Base-by-base conservation (phyloP, 2,329 filamentous ascomycete species). In the Penicillium fuscoglaucum region DNA sequence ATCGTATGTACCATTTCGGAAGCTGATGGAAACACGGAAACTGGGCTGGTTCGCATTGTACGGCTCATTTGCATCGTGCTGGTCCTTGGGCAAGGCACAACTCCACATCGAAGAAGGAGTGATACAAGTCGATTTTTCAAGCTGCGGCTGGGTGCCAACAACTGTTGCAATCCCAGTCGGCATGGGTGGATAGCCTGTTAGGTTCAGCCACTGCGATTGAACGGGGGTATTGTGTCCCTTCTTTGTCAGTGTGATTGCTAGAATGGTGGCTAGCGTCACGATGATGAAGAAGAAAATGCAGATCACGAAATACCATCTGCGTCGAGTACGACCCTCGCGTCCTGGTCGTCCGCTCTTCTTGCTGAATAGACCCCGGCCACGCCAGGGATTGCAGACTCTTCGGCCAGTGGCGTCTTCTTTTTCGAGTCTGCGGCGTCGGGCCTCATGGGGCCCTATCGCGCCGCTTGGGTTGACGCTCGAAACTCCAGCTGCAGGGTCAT, bases 101-200 rank as follows among this genome's bases (percentile, higher is more conserved):
- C 89, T 96, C 93, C 93, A 98, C 55, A 95, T 74, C 0, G 89
- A 90, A 4, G 85, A 80, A 0, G 89, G 89, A 8, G 82, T 79
- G 4, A 93, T 86, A 66, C 93, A 98, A 7, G 84, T 85, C 24
- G 84, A 84, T 54, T 85, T 83, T n/a, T 84, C 78, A 2, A 82
- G 77, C 0, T 83, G 83, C 50, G 89, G 86, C 65, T 90, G 84
- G 0, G 91, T 86, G 6, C 88, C 89, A 17, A 90, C 84, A 17
- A 97, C 83, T 0, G 91, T 96, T 60, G 90, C 82, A 19, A 93
- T 83, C 0, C 93, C 93, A 0, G 90, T 93, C 1, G 90, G 91
- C 68, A 97, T 90, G 0, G 92, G 89, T 19, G 93, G 93, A 65
- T 90, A 96, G 51, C 87, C 87, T 1, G 93, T 96, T 61, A 96